Percentiles rank a stretch among this genome's conserved stretches.
These are phyloP conservation scores for Chalara sp. DNA, from an alignment of 2,329 filamentous ascomycete species.

Conservation along the genomic window DNA sequence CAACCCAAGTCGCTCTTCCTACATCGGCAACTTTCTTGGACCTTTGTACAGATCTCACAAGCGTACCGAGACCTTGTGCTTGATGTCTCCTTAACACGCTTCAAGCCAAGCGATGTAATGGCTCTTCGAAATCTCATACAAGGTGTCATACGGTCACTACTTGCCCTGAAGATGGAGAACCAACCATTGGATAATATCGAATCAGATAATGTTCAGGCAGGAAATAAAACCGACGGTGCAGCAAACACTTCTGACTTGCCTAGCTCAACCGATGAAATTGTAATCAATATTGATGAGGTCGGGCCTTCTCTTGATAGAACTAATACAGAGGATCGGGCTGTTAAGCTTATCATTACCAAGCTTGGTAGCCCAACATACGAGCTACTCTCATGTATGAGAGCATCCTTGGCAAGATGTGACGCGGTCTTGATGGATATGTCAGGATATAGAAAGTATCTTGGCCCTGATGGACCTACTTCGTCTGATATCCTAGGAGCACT, in stretches of 20 bases:
- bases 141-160: conserved; percentile 44
- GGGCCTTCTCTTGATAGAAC: conserved; percentile 19
- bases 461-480: conserved; percentile 35
- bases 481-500: conserved; percentile 35
- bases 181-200: conserved; percentile 7
- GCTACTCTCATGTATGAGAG: conserved; percentile 40
- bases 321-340: conserved; percentile 22
- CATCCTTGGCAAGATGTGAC: conserved; percentile 39
- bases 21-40: conserved; percentile 39
- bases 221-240: neutral
- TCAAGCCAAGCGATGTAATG: conserved; percentile 42
- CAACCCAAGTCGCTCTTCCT: conserved; percentile 27
- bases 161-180: conserved; percentile 44
- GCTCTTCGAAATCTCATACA: conserved; percentile 48
- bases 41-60: conserved; percentile 49
- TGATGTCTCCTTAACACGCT: conserved; percentile 48
- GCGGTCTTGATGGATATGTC: conserved; percentile 48
- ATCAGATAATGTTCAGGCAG: neutral
- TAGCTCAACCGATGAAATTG: conserved; percentile 18
- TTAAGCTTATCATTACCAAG: conserved; percentile 25
- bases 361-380: conserved; percentile 41
- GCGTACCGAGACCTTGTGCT: conserved; percentile 49
- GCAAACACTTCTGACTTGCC: no score
- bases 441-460: conserved; percentile 40
- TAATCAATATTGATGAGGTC: conserved; percentile 30